phyloP scores from a whole-genome alignment of 768 basidiomycete genomes.

The Leccinum longicurvipes region DNA sequence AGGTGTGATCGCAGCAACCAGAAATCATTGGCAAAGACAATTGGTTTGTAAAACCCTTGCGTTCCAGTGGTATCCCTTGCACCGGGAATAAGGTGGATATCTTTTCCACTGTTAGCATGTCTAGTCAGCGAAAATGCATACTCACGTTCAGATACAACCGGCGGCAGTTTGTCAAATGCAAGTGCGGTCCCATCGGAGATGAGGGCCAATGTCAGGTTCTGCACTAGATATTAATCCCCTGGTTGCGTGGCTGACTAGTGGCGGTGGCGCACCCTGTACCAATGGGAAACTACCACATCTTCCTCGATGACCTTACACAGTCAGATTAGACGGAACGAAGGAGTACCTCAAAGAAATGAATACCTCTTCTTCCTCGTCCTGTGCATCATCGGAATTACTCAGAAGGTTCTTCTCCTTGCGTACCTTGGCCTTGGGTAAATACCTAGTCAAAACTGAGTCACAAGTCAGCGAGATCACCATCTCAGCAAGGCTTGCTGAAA shows the following conservation, averaged over 20 bases:
- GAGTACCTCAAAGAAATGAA: conserved; percentile 1
- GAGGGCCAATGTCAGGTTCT: conserved; percentile 88
- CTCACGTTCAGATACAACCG: conserved; percentile 62
- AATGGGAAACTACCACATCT: conserved; percentile 76
- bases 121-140: conserved; percentile 10
- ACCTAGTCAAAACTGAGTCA: conserved; percentile 76
- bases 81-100: conserved; percentile 58
- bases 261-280: conserved; percentile 58
- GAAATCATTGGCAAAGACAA: conserved; percentile 92
- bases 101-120: conserved; percentile 35
- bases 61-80: conserved; percentile 62
- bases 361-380: conserved; percentile 51
- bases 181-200: conserved; percentile 66
- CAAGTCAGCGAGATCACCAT: conserved; percentile 1
- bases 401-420: conserved; percentile 86
- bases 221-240: conserved; percentile 8
- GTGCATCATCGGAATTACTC: conserved; percentile 35
- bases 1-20: conserved; percentile 86
- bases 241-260: not conserved
- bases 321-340: conserved; percentile 11
- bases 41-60: conserved; percentile 77
- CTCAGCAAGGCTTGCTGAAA: not conserved
- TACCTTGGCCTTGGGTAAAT: conserved; percentile 64
- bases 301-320: conserved; percentile 33
- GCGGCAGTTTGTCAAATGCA: conserved; percentile 52